A percentile compares a stretch with the other conserved stretches of the same genome.
Evolutionary conservation across 179 eudicot species (phyloP).

Genomic region (Silene vulgaris): DNA sequence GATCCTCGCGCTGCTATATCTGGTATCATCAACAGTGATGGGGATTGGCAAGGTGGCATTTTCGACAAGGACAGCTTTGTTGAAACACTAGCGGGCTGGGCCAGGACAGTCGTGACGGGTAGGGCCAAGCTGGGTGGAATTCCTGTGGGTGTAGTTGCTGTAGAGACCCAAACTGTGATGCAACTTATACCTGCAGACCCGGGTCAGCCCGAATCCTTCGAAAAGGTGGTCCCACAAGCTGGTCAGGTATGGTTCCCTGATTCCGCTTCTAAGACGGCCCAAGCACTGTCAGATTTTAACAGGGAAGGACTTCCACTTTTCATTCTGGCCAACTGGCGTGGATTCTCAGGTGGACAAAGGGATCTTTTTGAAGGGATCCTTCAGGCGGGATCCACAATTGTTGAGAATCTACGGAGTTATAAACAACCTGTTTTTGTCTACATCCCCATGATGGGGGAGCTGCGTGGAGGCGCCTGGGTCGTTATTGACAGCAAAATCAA

Average conservation of each 20-base stretch:
- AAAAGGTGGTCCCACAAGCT: slow-evolving; percentile 93
- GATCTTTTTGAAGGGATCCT: slow-evolving; percentile 97
- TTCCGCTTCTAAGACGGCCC: slow-evolving; percentile 94
- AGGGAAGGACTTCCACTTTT: slow-evolving; percentile 90
- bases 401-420: slow-evolving; percentile 88
- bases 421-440: slow-evolving; percentile 86
- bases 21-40: slow-evolving; percentile 47
- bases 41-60: slow-evolving; percentile 90
- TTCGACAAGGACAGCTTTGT: slow-evolving; percentile 84
- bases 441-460: slow-evolving; percentile 92
- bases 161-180: slow-evolving; percentile 98
- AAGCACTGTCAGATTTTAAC: slow-evolving; percentile 91
- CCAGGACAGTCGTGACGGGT: slow-evolving; percentile 98
- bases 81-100: slow-evolving; percentile 96
- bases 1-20: slow-evolving; percentile 91
- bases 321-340: slow-evolving; percentile 98
- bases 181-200: slow-evolving; percentile 98
- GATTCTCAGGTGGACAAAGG: slow-evolving; percentile 96
- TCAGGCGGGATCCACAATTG: slow-evolving; percentile 96
- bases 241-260: slow-evolving; percentile 99
- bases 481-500: slow-evolving; percentile 90
- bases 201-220: slow-evolving; percentile 92
- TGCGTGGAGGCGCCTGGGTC: slow-evolving; percentile 99
- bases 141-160: slow-evolving; percentile 91
- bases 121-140: slow-evolving; percentile 97